Percentiles rank a stretch among this genome's conserved stretches.
These are phyloP conservation scores for Yamadazyma diddensiae DNA, from an alignment of 1,139 yeast genomes.

Conservation along the genomic window DNA sequence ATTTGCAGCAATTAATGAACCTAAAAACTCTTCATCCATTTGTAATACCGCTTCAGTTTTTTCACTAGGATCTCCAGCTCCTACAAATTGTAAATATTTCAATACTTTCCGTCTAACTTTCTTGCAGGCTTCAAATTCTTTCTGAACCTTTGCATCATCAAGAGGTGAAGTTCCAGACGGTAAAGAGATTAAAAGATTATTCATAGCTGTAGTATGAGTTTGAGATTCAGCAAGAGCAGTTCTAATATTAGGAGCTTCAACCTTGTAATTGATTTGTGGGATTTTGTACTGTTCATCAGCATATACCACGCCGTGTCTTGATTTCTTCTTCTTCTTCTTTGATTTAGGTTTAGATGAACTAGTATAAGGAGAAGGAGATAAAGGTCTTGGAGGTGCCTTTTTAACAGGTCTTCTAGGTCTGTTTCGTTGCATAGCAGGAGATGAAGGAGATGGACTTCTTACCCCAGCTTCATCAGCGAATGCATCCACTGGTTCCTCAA, in stretches of 20 bases:
- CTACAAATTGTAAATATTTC: slow-evolving; percentile 77
- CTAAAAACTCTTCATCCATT: slow-evolving; percentile 75
- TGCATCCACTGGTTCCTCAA: slow-evolving; percentile 10
- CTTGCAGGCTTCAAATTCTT: slow-evolving; percentile 71
- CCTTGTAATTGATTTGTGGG: slow-evolving; percentile 65
- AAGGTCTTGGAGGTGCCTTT: slow-evolving; percentile 31
- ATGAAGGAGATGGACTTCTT: slow-evolving; percentile 18
- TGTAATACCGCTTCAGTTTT: slow-evolving; percentile 29
- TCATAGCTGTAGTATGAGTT: slow-evolving; percentile 69
- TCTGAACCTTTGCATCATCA: slow-evolving; percentile 57
- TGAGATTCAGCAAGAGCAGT: slow-evolving; percentile 72
- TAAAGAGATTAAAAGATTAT: slow-evolving; percentile 61
- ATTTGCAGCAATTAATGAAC: slow-evolving; percentile 81
- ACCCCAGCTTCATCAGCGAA: slow-evolving; percentile 12
- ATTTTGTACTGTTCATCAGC: slow-evolving; percentile 59
- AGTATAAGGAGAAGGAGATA: slow-evolving; percentile 20
- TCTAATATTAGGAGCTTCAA: slow-evolving; percentile 73
- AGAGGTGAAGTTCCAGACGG: slow-evolving; percentile 53
- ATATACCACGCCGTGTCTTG: slow-evolving; percentile 27
- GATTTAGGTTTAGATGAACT: slow-evolving; percentile 6
- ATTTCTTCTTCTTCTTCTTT: slow-evolving; percentile 19
- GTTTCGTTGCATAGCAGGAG: slow-evolving; percentile 13
- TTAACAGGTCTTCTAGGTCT: slow-evolving; percentile 1
- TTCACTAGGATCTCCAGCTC: slow-evolving; percentile 41
- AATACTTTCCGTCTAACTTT: slow-evolving; percentile 72